A percentile compares a stretch with the other conserved stretches of the same genome.
Evolutionary conservation across 139 green algal genomes (phyloP).

Genomic region (Chlorella sp.): DNA sequence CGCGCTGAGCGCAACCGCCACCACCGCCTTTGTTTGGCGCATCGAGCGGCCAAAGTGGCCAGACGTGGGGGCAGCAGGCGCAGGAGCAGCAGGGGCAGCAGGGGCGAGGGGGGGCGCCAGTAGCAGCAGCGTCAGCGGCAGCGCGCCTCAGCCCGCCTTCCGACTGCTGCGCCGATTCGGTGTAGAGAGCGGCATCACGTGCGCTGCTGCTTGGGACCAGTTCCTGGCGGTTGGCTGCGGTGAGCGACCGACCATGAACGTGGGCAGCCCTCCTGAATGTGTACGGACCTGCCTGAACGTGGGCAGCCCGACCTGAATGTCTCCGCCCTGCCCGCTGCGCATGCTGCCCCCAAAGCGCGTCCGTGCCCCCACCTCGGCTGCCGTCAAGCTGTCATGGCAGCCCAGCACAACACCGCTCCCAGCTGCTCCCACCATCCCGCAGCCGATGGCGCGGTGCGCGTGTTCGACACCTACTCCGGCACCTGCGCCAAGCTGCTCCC

Average conservation of each 20-base stretch:
- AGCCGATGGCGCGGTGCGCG: neutral
- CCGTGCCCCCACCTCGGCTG: too few relatives aligned
- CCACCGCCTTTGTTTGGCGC: neutral
- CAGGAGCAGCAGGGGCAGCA: neutral
- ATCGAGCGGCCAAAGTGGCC: neutral
- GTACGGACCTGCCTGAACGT: too few relatives aligned
- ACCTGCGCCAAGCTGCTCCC: neutral
- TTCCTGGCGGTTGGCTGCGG: neutral
- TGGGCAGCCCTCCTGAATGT: too few relatives aligned
- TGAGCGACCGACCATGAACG: neutral
- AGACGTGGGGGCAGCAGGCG: neutral
- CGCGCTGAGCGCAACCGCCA: neutral
- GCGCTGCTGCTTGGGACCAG: slow-evolving; percentile 8
- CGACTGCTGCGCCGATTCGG: neutral
- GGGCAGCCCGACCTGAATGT: neutral
- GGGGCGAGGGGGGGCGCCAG: too few relatives aligned
- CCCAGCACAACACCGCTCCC: too few relatives aligned
- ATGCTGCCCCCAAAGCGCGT: neutral
- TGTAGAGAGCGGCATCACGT: neutral
- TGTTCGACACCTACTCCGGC: neutral
- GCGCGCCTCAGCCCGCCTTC: neutral
- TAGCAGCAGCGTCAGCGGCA: neutral
- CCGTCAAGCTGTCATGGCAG: too few relatives aligned
- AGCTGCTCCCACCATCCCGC: too few relatives aligned
- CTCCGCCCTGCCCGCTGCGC: neutral